Conservation (phyloP, 2,329 filamentous ascomycete genomes). For the Penicillium hordei region DNA sequence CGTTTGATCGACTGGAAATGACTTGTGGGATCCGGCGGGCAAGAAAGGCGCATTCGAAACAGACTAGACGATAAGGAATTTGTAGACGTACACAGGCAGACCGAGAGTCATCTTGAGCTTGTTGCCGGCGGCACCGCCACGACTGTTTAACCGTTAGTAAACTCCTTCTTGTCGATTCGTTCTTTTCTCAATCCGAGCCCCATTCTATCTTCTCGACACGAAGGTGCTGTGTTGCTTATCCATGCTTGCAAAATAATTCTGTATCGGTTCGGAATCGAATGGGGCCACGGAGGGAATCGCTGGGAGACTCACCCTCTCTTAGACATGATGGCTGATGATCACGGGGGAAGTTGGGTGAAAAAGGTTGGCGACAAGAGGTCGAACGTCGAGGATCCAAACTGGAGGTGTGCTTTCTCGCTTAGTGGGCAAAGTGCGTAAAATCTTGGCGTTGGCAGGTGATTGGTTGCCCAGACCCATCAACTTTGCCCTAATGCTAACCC, state of each 20-base stretch:
- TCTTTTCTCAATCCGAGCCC: slow-evolving; percentile 6
- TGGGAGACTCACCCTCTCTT: slow-evolving; percentile 49
- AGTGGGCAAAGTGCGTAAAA: slow-evolving; percentile 45
- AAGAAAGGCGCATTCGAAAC: slow-evolving; percentile 13
- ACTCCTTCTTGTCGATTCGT: slow-evolving; percentile 9
- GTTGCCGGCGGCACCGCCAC: slow-evolving; percentile 93
- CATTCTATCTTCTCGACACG: slow-evolving; percentile 10
- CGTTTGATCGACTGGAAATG: slow-evolving; percentile 14
- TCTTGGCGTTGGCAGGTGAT: slow-evolving; percentile 39
- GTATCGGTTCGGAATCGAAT: slow-evolving; percentile 18
- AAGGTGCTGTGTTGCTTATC: slow-evolving; percentile 8
- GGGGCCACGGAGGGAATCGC: slow-evolving; percentile 13
- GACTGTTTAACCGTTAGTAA: slow-evolving; percentile 46
- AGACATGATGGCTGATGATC: slow-evolving; percentile 51
- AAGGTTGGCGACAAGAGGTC: slow-evolving; percentile 34
- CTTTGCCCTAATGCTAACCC: slow-evolving; percentile 43
- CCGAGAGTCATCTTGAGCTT: slow-evolving; percentile 99
- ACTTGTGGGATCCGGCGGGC: slow-evolving; percentile 11
- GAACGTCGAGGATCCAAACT: slow-evolving; percentile 29
- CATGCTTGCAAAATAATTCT: slow-evolving; percentile 9
- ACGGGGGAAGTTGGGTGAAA: slow-evolving; percentile 39
- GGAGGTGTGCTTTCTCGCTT: slow-evolving; percentile 44
- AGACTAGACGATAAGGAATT: slow-evolving; percentile 14
- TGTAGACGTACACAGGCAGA: slow-evolving; percentile 91
- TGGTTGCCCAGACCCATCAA: slow-evolving; percentile 19